phyloP scores from a whole-genome alignment of 2,329 filamentous ascomycete genomes.

The Cryphonectria radicalis region DNA sequence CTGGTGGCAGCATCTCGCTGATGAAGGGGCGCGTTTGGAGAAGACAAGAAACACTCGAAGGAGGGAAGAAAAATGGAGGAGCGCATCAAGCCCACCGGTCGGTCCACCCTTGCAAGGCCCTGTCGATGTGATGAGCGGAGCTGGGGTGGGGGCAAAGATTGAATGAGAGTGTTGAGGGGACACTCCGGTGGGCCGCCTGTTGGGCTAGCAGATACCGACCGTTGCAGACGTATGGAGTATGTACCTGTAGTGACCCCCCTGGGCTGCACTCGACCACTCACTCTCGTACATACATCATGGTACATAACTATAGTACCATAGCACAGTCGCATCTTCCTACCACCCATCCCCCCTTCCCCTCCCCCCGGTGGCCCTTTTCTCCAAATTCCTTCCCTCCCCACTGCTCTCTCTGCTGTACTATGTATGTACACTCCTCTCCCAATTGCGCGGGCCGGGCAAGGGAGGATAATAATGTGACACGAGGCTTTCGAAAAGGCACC shows the following conservation, averaged over 20 bases:
- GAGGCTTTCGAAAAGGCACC: not conserved
- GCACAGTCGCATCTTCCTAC: not conserved
- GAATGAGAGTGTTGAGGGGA: not conserved
- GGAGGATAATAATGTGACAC: not conserved
- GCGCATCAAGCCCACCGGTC: constrained; percentile 19
- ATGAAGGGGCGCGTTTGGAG: constrained; percentile 29
- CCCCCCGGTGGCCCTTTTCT: no score
- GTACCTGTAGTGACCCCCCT: not conserved
- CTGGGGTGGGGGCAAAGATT: constrained; percentile 2
- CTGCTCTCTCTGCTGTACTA: no score
- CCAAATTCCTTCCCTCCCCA: no score
- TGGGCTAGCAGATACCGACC: constrained; percentile 6
- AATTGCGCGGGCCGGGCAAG: not conserved
- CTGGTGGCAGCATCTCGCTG: constrained; percentile 7
- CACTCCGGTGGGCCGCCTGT: not conserved
- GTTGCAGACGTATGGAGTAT: constrained; percentile 2
- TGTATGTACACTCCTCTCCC: no score
- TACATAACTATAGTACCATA: not conserved
- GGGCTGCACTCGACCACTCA: not conserved
- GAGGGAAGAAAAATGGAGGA: constrained; percentile 14
- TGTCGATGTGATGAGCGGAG: constrained; percentile 7
- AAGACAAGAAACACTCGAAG: constrained; percentile 27
- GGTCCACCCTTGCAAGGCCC: constrained; percentile 12
- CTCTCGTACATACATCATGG: not conserved
- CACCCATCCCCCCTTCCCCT: no score